Evolutionary conservation across 176 grass and related monocot genomes (phyloP).

Genomic region (Thinopyrum elongatum): DNA sequence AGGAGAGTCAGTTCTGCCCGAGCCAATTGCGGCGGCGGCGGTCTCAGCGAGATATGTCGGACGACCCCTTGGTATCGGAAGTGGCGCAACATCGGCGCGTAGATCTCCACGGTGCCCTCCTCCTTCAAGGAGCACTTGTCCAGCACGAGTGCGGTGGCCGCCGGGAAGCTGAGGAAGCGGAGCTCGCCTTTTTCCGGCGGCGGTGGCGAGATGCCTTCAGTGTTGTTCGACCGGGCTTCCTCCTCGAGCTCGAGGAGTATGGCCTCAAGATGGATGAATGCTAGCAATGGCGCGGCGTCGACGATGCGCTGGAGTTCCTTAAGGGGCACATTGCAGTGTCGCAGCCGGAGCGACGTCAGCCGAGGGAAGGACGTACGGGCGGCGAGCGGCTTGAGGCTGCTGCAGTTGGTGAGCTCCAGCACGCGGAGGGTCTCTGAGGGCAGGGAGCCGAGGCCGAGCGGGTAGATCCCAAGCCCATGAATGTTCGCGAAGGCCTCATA

Average conservation of each 20-base stretch:
- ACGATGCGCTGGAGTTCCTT: background rate
- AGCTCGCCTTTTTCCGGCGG: background rate
- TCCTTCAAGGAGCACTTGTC: background rate
- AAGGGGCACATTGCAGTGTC: background rate
- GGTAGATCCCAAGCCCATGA: background rate
- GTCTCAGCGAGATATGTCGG: background rate
- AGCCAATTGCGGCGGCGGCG: background rate
- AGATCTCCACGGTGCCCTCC: background rate
- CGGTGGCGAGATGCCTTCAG: background rate
- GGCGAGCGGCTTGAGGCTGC: background rate
- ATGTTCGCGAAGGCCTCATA: background rate
- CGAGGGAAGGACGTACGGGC: background rate
- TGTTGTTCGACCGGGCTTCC: no score
- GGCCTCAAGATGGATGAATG: background rate
- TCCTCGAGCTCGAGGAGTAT: background rate
- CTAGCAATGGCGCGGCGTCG: background rate
- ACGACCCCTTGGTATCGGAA: background rate
- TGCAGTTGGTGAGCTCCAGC: background rate
- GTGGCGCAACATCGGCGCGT: background rate
- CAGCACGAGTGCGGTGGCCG: background rate
- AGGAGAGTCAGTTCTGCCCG: background rate
- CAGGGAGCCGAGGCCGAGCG: background rate
- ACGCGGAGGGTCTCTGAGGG: background rate
- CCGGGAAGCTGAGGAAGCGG: background rate
- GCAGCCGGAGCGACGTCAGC: background rate